Evolutionary conservation across 2,329 filamentous ascomycete genomes (phyloP), one percentile per base, ranked within the genome.

Genomic region (Xylariaceae sp.): DNA sequence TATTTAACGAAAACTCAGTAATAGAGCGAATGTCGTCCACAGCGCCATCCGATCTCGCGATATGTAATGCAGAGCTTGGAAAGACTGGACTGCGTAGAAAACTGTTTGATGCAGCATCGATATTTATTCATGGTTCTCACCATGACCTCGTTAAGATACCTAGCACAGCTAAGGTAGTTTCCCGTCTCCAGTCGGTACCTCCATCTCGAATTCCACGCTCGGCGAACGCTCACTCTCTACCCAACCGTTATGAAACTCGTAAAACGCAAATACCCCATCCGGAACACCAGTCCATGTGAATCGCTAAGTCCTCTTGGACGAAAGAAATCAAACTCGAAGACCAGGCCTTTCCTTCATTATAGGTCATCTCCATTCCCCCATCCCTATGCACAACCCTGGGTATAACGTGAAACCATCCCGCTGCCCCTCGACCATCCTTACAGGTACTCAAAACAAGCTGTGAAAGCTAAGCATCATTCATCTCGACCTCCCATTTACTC

Each of bases 401-500:
- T 53, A 28, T 28, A 28, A n/a, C n/a, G n/a, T n/a, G n/a, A n/a
- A 28, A 28, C 22, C 22, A 28, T 28, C 22, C 22, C 22, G 22
- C 22, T 28, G 22, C 22, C 22, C 22, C 4, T 28, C 22, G 7
- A 28, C 7, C 22, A 28, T 42, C 6, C 9, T 43, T 34, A 18
- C 39, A 48, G 41, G 7, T 19, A 45, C 13, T 9, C n/a, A 41
- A 17, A 34, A 7, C 14, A 36, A 17, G 16, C n/a, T 14, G 5
- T 34, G 14, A 22, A 12, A 12, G 11, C 28, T 61, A 69, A 6
- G 58, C 59, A 48, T 68, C 70, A 33, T 63, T 66, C 72, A 80
- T 74, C 12, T 77, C 73, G 43, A 74, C 66, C 22, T 73, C 72
- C 38, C 67, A 69, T 7, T 57, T 47, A 33, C 48, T 56, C 1